Conservation (phyloP, 148 eudicot genomes). For the Suaeda aralocaspica region DNA sequence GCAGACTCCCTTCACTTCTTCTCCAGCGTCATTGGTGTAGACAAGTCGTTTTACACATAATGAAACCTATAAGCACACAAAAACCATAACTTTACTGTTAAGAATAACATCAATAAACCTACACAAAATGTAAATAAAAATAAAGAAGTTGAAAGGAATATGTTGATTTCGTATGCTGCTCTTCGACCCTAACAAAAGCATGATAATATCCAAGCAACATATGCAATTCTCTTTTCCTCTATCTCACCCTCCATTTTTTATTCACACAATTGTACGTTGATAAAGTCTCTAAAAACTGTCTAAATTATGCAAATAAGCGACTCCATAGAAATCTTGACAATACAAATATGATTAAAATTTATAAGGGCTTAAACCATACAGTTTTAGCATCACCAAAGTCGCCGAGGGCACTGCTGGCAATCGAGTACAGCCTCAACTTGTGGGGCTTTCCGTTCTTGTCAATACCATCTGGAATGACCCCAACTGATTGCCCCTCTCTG, state of each 20-base stretch:
- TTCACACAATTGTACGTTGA: not conserved
- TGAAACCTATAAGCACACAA: constrained; percentile 60
- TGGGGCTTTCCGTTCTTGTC: constrained; percentile 99
- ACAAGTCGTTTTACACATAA: constrained; percentile 96
- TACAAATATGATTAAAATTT: not conserved
- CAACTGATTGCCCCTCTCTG: constrained; percentile 96
- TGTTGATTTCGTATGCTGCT: not conserved
- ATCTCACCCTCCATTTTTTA: not conserved
- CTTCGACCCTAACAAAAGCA: not conserved
- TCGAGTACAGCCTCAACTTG: constrained; percentile 92
- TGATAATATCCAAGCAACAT: not conserved
- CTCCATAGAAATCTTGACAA: not conserved
- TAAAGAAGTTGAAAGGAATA: not conserved
- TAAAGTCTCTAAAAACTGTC: not conserved
- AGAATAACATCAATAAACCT: not conserved
- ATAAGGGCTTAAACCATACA: constrained; percentile 38
- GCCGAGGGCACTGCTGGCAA: constrained; percentile 98
- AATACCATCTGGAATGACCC: constrained; percentile 87
- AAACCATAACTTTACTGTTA: not conserved
- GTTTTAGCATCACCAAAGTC: constrained; percentile 97
- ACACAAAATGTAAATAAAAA: not conserved
- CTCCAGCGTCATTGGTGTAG: constrained; percentile 92
- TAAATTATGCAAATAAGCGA: not conserved
- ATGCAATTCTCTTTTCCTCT: not conserved
- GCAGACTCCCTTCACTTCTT: constrained; percentile 93